Evolutionary conservation across 352 stramenopile genomes (phyloP).

Genomic region (Globisporangium spinosum): DNA sequence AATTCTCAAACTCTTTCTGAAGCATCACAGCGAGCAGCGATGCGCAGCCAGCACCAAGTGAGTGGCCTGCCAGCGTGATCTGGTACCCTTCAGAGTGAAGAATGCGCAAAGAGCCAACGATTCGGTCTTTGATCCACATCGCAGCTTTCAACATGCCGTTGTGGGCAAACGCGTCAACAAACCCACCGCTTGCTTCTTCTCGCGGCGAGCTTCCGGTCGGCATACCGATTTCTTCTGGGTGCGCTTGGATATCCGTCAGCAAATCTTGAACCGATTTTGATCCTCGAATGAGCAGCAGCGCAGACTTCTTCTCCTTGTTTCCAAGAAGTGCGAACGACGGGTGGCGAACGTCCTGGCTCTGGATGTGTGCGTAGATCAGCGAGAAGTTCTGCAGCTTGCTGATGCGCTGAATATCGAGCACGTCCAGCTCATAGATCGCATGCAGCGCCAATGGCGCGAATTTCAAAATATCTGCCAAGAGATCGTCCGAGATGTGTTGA

Average conservation of each 20-base stretch:
- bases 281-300: slow-evolving; percentile 72
- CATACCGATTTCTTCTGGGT: slow-evolving; percentile 68
- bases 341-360: slow-evolving; percentile 76
- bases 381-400: slow-evolving; percentile 75
- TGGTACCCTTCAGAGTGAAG: slow-evolving; percentile 76
- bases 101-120: slow-evolving; percentile 68
- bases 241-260: slow-evolving; percentile 82
- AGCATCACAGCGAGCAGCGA: slow-evolving; percentile 80
- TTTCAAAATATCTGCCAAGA: slow-evolving; percentile 67
- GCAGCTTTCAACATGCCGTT: slow-evolving; percentile 85
- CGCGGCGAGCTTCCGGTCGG: slow-evolving; percentile 32
- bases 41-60: slow-evolving; percentile 72
- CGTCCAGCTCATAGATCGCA: slow-evolving; percentile 81
- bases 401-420: slow-evolving; percentile 83
- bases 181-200: slow-evolving; percentile 53
- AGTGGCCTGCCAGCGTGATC: slow-evolving; percentile 80
- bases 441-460: slow-evolving; percentile 77
- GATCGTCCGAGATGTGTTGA: slow-evolving; percentile 55
- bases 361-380: slow-evolving; percentile 78
- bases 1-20: slow-evolving; percentile 77
- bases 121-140: slow-evolving; percentile 86
- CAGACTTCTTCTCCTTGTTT: slow-evolving; percentile 78
- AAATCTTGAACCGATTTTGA: slow-evolving; percentile 86
- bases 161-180: slow-evolving; percentile 84
- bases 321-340: slow-evolving; percentile 77